These are phyloP conservation scores for Lyophyllum decastes DNA, from an alignment of 768 basidiomycete genomes.

Conservation along the genomic window DNA sequence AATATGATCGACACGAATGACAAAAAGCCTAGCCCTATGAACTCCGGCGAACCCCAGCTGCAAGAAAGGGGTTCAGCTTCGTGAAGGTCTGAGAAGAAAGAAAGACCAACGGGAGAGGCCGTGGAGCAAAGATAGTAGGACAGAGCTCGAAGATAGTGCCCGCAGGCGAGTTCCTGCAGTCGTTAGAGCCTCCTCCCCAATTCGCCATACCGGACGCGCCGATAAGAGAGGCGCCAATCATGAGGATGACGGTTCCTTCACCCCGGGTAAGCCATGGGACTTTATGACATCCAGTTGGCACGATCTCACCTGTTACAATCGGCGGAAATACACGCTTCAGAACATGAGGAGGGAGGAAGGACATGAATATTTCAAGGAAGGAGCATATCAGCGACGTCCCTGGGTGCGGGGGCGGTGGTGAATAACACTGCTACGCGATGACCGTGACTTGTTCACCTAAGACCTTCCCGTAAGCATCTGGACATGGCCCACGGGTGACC, in stretches of 20 bases:
- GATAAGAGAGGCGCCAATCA: constrained; percentile 80
- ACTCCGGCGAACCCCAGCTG: constrained; percentile 81
- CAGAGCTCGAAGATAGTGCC: constrained; percentile 72
- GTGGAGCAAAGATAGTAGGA: constrained; percentile 69
- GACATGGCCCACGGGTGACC: constrained; percentile 61
- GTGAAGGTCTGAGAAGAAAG: not conserved
- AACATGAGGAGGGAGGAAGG: constrained; percentile 67
- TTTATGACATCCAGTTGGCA: not conserved
- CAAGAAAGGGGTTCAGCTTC: not conserved
- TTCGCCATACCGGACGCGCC: constrained; percentile 74
- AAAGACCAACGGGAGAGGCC: constrained; percentile 47
- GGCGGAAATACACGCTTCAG: constrained; percentile 77
- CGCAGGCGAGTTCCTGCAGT: constrained; percentile 60
- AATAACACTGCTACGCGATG: not conserved
- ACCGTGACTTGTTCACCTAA: constrained; percentile 46
- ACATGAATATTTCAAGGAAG: constrained; percentile 78
- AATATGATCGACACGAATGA: constrained; percentile 77
- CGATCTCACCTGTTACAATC: constrained; percentile 64
- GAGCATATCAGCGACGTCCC: constrained; percentile 79
- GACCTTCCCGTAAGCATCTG: constrained; percentile 79
- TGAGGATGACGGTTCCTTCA: constrained; percentile 73
- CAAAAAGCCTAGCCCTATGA: constrained; percentile 86
- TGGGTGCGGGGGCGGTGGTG: constrained; percentile 21
- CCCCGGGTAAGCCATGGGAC: not conserved
- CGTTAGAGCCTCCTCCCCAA: constrained; percentile 85